Evolutionary conservation across 1,139 yeast genomes (phyloP).

Genomic region (Blastobotrys ciferrii): DNA sequence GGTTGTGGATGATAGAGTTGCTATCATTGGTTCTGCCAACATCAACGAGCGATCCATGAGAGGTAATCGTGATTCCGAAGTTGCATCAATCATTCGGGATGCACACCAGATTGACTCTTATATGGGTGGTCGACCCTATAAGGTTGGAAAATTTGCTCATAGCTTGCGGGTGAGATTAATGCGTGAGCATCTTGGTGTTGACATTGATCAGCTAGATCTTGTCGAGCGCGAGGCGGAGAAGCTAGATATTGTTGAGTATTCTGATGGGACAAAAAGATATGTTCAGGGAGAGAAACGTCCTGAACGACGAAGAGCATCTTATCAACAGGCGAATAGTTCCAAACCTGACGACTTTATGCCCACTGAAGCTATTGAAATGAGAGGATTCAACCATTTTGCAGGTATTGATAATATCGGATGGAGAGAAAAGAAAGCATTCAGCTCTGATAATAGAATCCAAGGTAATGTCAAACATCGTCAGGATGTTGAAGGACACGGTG

Average conservation of each 20-base stretch:
- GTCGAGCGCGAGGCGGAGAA: constrained; percentile 55
- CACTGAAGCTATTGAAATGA: constrained; percentile 20
- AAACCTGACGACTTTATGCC: constrained; percentile 12
- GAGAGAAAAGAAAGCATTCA: constrained; percentile 75
- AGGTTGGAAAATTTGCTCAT: constrained; percentile 87
- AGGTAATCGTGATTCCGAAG: constrained; percentile 91
- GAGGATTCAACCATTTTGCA: constrained; percentile 76
- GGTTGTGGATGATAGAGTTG: constrained; percentile 91
- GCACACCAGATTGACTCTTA: constrained; percentile 66
- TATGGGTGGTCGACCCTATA: constrained; percentile 80
- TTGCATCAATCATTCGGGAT: constrained; percentile 85
- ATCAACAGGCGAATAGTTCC: neutral
- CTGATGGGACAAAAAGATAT: constrained; percentile 1
- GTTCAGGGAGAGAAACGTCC: constrained; percentile 1
- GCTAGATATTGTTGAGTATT: constrained; percentile 5
- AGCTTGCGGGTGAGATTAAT: constrained; percentile 83
- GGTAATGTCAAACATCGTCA: constrained; percentile 58
- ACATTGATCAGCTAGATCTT: constrained; percentile 80
- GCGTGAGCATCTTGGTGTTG: constrained; percentile 96
- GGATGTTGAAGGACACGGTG: constrained; percentile 78
- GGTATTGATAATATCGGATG: constrained; percentile 86
- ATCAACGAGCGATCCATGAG: constrained; percentile 94
- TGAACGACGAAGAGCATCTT: constrained; percentile 13
- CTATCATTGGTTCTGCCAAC: constrained; percentile 94
- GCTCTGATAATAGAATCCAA: constrained; percentile 78